A percentile compares a stretch with the other conserved stretches of the same genome.
These are phyloP conservation scores for Alternaria solani DNA, from an alignment of 2,329 filamentous ascomycete species.

Conservation along the genomic window DNA sequence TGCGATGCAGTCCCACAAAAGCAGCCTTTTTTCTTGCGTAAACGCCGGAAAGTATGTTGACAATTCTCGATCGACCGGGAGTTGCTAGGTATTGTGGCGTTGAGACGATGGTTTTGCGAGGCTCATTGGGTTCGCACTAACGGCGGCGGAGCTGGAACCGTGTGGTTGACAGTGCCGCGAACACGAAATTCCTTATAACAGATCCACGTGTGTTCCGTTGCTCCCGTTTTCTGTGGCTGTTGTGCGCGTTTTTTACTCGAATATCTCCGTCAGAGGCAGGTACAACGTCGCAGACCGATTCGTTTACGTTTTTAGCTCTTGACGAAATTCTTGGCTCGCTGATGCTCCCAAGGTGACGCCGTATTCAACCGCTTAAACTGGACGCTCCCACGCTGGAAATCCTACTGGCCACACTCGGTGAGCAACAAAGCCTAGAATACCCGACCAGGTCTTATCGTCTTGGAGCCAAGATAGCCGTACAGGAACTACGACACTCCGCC, in stretches of 20 bases:
- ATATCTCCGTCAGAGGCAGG: slow-evolving; percentile 2
- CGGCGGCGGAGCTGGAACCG: neutral
- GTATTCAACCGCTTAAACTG: neutral
- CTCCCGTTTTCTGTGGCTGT: neutral
- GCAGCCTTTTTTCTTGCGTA: slow-evolving; percentile 3
- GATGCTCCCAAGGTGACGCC: neutral
- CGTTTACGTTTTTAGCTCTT: neutral
- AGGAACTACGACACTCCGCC: neutral
- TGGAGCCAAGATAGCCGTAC: neutral
- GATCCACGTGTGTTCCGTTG: slow-evolving; percentile 5
- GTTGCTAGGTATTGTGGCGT: slow-evolving; percentile 1
- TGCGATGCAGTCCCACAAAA: slow-evolving; percentile 1
- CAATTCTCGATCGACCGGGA: neutral
- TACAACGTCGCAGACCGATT: neutral
- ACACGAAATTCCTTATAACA: neutral
- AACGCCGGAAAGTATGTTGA: neutral
- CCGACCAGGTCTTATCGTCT: neutral
- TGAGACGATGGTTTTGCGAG: slow-evolving; percentile 4
- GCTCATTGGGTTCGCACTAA: slow-evolving; percentile 7
- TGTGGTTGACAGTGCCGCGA: neutral
- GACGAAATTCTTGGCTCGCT: neutral
- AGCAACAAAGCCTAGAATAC: neutral
- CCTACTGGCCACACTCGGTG: neutral
- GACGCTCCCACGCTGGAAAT: neutral
- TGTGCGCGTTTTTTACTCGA: neutral